phyloP scores from a whole-genome alignment of 2,329 filamentous ascomycete species.

The Fusarium brevicatenulatum region DNA sequence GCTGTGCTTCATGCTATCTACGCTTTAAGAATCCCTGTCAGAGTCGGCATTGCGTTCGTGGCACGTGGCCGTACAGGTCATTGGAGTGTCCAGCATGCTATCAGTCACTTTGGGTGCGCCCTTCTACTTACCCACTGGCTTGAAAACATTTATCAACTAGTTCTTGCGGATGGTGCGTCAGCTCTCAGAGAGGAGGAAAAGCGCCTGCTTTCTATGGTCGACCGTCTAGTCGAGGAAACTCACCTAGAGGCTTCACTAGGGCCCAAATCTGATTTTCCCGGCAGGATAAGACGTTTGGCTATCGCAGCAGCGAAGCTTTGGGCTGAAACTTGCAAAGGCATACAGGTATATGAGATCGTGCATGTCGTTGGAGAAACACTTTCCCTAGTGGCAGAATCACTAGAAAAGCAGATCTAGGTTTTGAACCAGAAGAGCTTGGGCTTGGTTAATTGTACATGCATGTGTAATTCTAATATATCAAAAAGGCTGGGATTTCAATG shows the following conservation, averaged over 20 bases:
- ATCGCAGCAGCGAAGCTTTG: slow-evolving; percentile 12
- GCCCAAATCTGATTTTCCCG: neutral
- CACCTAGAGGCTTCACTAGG: neutral
- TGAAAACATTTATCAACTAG: neutral
- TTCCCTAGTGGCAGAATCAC: neutral
- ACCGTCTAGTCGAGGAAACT: neutral
- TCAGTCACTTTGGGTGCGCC: slow-evolving; percentile 23
- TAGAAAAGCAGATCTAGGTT: neutral
- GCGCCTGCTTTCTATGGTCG: neutral
- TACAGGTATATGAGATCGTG: slow-evolving; percentile 29
- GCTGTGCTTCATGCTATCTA: slow-evolving; percentile 25
- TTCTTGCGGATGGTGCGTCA: neutral
- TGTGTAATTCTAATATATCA: neutral
- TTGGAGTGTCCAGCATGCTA: slow-evolving; percentile 27
- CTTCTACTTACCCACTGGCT: slow-evolving; percentile 24
- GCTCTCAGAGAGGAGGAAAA: neutral
- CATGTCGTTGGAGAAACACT: slow-evolving; percentile 13
- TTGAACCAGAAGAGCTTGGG: neutral
- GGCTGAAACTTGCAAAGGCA: slow-evolving; percentile 28
- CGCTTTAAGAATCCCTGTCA: slow-evolving; percentile 21
- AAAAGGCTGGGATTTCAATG: neutral
- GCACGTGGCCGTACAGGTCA: slow-evolving; percentile 21
- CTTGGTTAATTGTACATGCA: neutral
- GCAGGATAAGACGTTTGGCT: slow-evolving; percentile 9
- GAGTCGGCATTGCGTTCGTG: slow-evolving; percentile 26